A percentile compares a stretch with the other conserved stretches of the same genome.
Conservation (phyloP, 768 basidiomycete genomes). For the Lactarius deliciosus region DNA sequence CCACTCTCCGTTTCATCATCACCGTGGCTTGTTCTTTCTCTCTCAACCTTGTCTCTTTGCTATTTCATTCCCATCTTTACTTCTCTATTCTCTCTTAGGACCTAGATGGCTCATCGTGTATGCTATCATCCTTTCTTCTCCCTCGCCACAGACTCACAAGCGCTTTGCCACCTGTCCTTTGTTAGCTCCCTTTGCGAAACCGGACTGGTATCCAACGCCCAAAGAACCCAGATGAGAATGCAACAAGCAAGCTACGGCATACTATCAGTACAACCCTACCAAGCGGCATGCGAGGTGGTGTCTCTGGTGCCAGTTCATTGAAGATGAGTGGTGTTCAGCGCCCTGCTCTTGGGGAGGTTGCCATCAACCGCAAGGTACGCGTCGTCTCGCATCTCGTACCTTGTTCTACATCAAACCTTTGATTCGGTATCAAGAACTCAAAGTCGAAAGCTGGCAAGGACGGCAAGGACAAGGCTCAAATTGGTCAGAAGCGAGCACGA, state of each 20-base stretch:
- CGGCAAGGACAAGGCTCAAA: constrained; percentile 58
- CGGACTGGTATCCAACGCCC: constrained; percentile 62
- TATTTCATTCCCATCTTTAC: constrained; percentile 23
- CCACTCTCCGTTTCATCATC: constrained; percentile 14
- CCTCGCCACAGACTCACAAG: constrained; percentile 27
- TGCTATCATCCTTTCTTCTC: constrained; percentile 1
- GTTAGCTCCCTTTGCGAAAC: constrained; percentile 63
- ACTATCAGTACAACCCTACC: constrained; percentile 47
- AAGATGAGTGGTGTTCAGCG: constrained; percentile 61
- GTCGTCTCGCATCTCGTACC: constrained; percentile 1
- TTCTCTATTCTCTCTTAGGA: constrained; percentile 20
- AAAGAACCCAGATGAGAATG: constrained; percentile 77
- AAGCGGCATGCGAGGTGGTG: constrained; percentile 51
- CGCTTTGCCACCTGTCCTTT: constrained; percentile 16
- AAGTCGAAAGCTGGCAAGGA: constrained; percentile 57
- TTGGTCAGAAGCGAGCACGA: constrained; percentile 56
- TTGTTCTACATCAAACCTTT: constrained; percentile 8
- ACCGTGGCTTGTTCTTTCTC: constrained; percentile 18
- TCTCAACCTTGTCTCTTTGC: constrained; percentile 21
- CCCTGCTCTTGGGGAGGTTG: constrained; percentile 78
- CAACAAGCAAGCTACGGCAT: constrained; percentile 65
- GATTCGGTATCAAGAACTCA: constrained; percentile 35
- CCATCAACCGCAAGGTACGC: constrained; percentile 72
- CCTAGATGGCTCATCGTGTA: constrained; percentile 31
- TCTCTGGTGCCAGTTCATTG: constrained; percentile 38